Conservation (phyloP, 2,329 filamentous ascomycete genomes). For the Alternaria sp. region DNA sequence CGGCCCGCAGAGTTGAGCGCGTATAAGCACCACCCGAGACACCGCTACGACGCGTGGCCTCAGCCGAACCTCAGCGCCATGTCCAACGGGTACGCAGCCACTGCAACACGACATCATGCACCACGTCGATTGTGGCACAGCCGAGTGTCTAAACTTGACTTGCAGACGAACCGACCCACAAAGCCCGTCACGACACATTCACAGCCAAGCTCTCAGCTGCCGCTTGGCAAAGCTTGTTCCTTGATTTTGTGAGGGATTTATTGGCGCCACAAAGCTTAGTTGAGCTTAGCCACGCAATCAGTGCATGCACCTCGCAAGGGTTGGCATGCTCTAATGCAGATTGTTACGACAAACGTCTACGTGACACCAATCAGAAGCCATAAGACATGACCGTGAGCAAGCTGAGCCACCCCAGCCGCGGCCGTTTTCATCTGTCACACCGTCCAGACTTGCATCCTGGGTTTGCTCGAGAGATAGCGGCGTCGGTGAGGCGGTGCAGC, state of each 20-base stretch:
- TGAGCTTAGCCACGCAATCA: slow-evolving; percentile 20
- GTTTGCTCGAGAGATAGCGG: background rate
- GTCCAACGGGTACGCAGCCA: slow-evolving; percentile 17
- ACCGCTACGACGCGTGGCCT: background rate
- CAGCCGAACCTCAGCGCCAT: background rate
- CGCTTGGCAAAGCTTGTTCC: slow-evolving; percentile 40
- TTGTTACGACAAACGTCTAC: slow-evolving; percentile 1
- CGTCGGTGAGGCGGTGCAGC: slow-evolving; percentile 24
- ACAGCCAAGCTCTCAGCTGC: slow-evolving; percentile 31
- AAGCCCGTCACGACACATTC: slow-evolving; percentile 10
- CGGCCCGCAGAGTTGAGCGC: background rate
- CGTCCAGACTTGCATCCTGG: background rate
- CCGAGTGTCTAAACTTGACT: background rate
- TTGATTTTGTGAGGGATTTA: slow-evolving; percentile 33
- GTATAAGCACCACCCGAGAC: background rate
- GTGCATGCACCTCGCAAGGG: slow-evolving; percentile 15
- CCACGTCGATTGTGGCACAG: slow-evolving; percentile 18
- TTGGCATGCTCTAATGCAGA: slow-evolving; percentile 12
- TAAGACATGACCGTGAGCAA: background rate
- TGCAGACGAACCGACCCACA: background rate
- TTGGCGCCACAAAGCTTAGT: slow-evolving; percentile 35
- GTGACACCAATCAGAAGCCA: slow-evolving; percentile 9
- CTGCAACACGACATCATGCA: slow-evolving; percentile 21
- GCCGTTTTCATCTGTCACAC: slow-evolving; percentile 6
- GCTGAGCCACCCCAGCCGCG: slow-evolving; percentile 19